Evolutionary conservation across 139 green algal species (phyloP).

Genomic region (Picochlorum costavermella): DNA sequence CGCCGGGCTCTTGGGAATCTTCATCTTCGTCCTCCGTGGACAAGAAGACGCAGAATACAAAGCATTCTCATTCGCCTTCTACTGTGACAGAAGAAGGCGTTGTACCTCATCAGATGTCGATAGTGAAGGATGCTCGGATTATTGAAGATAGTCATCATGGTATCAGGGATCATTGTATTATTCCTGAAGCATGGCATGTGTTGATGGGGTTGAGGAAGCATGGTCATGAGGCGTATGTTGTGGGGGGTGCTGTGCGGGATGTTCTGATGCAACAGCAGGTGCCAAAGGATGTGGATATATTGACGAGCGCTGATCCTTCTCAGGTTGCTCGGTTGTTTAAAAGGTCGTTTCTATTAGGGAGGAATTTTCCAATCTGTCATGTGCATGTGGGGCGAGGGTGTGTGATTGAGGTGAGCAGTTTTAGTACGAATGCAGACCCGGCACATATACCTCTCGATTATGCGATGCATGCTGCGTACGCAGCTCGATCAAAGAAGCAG

Average conservation of each 20-base stretch:
- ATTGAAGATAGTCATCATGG: conserved; percentile 28
- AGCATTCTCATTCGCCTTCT: too few species aligned
- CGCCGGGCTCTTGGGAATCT: too few species aligned
- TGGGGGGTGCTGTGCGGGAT: conserved; percentile 68
- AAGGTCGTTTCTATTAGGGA: conserved; percentile 38
- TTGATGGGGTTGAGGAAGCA: conserved; percentile 20
- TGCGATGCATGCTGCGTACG: background rate
- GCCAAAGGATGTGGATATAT: conserved; percentile 60
- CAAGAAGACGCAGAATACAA: too few species aligned
- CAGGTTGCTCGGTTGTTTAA: conserved; percentile 41
- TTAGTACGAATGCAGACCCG: conserved; percentile 20
- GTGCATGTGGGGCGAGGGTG: conserved; percentile 9
- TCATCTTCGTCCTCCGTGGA: too few species aligned
- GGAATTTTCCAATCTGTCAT: conserved; percentile 45
- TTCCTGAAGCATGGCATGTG: conserved; percentile 19
- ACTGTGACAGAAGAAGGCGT: too few species aligned
- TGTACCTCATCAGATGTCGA: too few species aligned
- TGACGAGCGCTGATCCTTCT: conserved; percentile 39
- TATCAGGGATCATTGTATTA: conserved; percentile 16
- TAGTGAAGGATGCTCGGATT: too few species aligned
- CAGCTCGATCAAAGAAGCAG: background rate
- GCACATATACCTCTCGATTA: conserved; percentile 3
- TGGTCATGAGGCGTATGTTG: conserved; percentile 56
- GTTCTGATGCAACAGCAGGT: conserved; percentile 31
- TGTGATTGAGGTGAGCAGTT: conserved; percentile 44